Evolutionary conservation across 306 rosid species (phyloP).

Genomic region (Carpinus fangiana): DNA sequence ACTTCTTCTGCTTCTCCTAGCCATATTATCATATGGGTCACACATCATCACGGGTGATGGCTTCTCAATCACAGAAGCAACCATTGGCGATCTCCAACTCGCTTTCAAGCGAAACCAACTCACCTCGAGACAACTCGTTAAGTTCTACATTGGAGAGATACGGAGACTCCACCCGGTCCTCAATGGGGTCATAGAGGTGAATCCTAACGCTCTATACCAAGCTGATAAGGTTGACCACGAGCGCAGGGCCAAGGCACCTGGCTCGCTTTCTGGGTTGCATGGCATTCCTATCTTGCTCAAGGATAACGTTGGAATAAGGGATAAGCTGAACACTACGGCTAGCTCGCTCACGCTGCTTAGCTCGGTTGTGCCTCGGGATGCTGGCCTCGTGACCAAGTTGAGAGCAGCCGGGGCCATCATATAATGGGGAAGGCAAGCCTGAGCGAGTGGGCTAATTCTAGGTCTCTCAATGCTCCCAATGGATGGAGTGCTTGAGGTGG

Average conservation of each 20-base stretch:
- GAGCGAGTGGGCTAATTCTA: constrained; percentile 49
- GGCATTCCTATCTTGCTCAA: constrained; percentile 63
- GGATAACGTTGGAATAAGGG: constrained; percentile 64
- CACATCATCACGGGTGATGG: background rate
- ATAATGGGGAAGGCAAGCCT: constrained; percentile 58
- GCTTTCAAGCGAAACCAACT: constrained; percentile 44
- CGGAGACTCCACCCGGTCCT: constrained; percentile 39
- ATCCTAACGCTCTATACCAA: constrained; percentile 45
- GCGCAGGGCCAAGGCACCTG: constrained; percentile 22
- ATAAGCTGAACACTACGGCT: constrained; percentile 59
- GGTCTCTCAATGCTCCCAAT: constrained; percentile 32
- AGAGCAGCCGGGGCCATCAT: constrained; percentile 56
- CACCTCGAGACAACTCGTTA: constrained; percentile 43
- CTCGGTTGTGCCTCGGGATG: constrained; percentile 49
- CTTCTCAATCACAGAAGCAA: constrained; percentile 44
- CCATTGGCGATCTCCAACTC: constrained; percentile 38
- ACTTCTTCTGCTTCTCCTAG: constrained; percentile 27
- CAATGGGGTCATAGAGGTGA: constrained; percentile 51
- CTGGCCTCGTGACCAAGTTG: constrained; percentile 44
- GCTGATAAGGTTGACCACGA: constrained; percentile 54
- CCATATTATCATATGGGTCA: background rate
- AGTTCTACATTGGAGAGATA: constrained; percentile 46
- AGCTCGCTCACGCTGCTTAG: constrained; percentile 59
- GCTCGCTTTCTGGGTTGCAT: constrained; percentile 34
- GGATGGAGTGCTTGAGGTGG: constrained; percentile 62